Conservation (phyloP, 2,329 filamentous ascomycete genomes). For the Phialophora chinensis region DNA sequence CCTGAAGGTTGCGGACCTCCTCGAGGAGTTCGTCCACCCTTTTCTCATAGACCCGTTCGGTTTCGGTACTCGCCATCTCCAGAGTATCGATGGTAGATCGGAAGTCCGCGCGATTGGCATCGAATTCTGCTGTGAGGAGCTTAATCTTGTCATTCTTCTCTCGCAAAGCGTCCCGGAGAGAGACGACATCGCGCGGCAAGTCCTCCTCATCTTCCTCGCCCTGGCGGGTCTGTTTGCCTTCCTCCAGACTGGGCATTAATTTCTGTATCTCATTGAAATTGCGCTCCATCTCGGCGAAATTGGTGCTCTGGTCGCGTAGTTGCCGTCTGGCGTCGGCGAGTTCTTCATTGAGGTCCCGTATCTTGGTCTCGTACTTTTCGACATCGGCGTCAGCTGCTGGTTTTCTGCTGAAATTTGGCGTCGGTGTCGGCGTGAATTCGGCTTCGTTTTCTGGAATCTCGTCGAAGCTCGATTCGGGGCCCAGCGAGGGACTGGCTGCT, state of each 20-base stretch:
- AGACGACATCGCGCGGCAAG: slow-evolving; percentile 67
- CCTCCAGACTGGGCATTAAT: slow-evolving; percentile 62
- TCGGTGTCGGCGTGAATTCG: slow-evolving; percentile 52
- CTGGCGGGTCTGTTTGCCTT: slow-evolving; percentile 41
- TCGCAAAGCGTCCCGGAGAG: slow-evolving; percentile 79
- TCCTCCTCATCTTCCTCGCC: slow-evolving; percentile 48
- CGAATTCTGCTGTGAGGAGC: slow-evolving; percentile 91
- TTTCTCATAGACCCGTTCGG: slow-evolving; percentile 86
- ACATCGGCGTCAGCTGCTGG: slow-evolving; percentile 35
- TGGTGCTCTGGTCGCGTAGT: slow-evolving; percentile 86
- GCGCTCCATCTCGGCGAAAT: slow-evolving; percentile 86
- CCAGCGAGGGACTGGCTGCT: slow-evolving; percentile 37
- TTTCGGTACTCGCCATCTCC: slow-evolving; percentile 93
- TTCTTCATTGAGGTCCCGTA: slow-evolving; percentile 75
- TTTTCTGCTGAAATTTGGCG: slow-evolving; percentile 31
- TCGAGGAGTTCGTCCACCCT: slow-evolving; percentile 67
- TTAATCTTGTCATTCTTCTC: slow-evolving; percentile 98
- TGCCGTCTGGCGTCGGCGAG: slow-evolving; percentile 77
- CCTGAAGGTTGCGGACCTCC: slow-evolving; percentile 81
- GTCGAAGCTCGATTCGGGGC: slow-evolving; percentile 44
- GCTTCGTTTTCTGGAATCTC: slow-evolving; percentile 60
- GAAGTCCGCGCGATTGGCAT: slow-evolving; percentile 93
- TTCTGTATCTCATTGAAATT: slow-evolving; percentile 81
- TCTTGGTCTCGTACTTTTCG: slow-evolving; percentile 39
- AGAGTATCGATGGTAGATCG: slow-evolving; percentile 95